Evolutionary conservation across 1,139 yeast genomes (phyloP), one percentile per base, ranked within the genome.

Genomic region (Yamadazyma friedrichii): DNA sequence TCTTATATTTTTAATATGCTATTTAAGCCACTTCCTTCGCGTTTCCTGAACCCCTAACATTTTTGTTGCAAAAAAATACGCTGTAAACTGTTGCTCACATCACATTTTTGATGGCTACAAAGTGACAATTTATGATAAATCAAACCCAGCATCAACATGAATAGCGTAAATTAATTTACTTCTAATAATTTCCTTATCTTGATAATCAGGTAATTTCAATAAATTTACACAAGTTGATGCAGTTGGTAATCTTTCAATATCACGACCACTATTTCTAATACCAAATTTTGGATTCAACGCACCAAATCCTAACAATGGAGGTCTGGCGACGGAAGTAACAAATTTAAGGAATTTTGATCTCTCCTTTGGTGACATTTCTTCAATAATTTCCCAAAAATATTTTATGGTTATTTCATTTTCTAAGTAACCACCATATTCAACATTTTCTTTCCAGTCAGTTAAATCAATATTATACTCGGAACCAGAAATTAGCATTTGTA

Each of bases 221-320:
- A 93, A 62, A 57, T 93, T 94, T 22, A 89, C 88, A 68, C 98
- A 93, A 0, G 99, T 93, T 0, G 96, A 81, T 0, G 98, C 87
- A 0, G 97, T 88, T 0, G 98, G 98, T 34, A 93, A 67, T 33
- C 95, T 67, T 3, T 51, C 52, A 4, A 39, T 37, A 6, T 73
- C 72, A 25, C 71, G 68, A 0, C 96, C 95, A 1, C 84, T 76
- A 52, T 82, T 81, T 37, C 88, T 64, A 36, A 93, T 85, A 1
- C 95, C 95, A 64, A 93, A 89, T 42, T 70, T 71, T 0, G 99
- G 98, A 29, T 65, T 65, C 39, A 94, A 68, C 6, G 82, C 79
- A 3, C 74, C 70, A 59, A 93, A 93, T 1, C 99, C 99, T 24
- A 88, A 70, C 29, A 93, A 67, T 1, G 99, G 98, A 0, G 96